A percentile compares a stretch with the other conserved stretches of the same genome.
These are phyloP conservation scores for Fistulifera pelliculosa DNA, from an alignment of 108 stramenopile species.

Conservation along the genomic window DNA sequence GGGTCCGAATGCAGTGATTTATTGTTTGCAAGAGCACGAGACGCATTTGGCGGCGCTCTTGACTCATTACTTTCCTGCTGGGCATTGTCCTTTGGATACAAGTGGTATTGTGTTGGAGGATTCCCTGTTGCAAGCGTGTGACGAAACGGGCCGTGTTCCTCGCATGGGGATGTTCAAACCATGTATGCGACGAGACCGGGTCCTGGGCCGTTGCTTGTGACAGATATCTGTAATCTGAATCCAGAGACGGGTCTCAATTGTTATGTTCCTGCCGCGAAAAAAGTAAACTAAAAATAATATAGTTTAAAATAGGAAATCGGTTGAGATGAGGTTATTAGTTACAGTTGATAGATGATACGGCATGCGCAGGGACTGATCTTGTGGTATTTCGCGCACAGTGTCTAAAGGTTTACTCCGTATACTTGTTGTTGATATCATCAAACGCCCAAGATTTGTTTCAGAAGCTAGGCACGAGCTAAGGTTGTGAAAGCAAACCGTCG, in stretches of 20 bases:
- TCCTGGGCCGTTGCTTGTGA: conserved; percentile 61
- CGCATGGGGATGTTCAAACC: conserved; percentile 64
- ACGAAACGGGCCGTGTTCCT: conserved; percentile 27
- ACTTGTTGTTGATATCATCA: too few relatives aligned
- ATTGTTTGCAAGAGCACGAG: conserved; percentile 55
- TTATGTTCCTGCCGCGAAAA: conserved; percentile 12
- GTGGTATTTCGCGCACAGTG: too few relatives aligned
- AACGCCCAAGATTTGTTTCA: too few relatives aligned
- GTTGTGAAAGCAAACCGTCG: too few relatives aligned
- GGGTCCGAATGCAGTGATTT: conserved; percentile 96
- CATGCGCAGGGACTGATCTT: too few relatives aligned
- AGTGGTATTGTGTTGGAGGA: not conserved
- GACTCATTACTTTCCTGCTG: conserved; percentile 60
- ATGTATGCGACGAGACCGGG: conserved; percentile 72
- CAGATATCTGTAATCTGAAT: conserved; percentile 27
- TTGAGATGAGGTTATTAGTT: too few relatives aligned
- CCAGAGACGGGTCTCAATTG: conserved; percentile 40
- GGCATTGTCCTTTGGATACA: not conserved
- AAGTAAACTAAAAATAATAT: too few relatives aligned
- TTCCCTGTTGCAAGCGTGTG: not conserved
- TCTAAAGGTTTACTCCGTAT: too few relatives aligned
- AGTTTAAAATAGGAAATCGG: too few relatives aligned
- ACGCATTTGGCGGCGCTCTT: conserved; percentile 70
- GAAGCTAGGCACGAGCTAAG: too few relatives aligned
- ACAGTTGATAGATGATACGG: too few relatives aligned